Evolutionary conservation across 1,139 yeast genomes (phyloP), one percentile per base, ranked within the genome.

Genomic region (Kodamaea ohmeri): DNA sequence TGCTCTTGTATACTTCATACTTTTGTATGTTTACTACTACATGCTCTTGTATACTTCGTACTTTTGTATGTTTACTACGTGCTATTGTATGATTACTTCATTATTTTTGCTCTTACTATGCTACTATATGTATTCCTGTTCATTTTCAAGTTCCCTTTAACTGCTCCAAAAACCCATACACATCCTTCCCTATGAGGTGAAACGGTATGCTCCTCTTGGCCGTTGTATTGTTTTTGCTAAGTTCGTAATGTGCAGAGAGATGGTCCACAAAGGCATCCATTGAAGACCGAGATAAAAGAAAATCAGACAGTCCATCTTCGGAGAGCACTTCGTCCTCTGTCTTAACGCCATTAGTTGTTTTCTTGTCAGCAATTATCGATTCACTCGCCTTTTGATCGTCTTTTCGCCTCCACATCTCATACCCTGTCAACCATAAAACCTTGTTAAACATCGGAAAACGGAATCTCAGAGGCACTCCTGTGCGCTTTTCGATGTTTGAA

Each of bases 371-470:
- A n/a, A n/a, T n/a, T n/a, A 13, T 20, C 9, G 6, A 20, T 20
- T 9, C 22, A 6, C 22, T 9, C 3, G 5, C n/a, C 15, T 24
- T 18, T 22, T 12, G 12, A 22, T 11, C 7, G 21, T 27, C 32
- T 32, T 20, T 16, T 26, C 24, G 16, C 25, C 17, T 20, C 25
- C 14, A 15, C 16, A 25, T 5, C 16, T 12, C 6, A 12, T 12
- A 25, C 11, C 13, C 28, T 4, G 28, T 13, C 16, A 78, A 64
- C 90, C 94, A 84, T 55, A 87, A 59, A 3, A 85, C 82, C 44
- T 70, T 75, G 43, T 80, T 75, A 53, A 88, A 87, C 58, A 74
- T 72, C 0, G 97, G 97, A 53, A 85, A 89, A 34, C 87, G 69
- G 60, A 82, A 89, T 49, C 78, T 79, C 39, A 78, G 70, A 0